Base-by-base conservation (phyloP, 2,329 filamentous ascomycete genomes). In the Alternaria viburni region DNA sequence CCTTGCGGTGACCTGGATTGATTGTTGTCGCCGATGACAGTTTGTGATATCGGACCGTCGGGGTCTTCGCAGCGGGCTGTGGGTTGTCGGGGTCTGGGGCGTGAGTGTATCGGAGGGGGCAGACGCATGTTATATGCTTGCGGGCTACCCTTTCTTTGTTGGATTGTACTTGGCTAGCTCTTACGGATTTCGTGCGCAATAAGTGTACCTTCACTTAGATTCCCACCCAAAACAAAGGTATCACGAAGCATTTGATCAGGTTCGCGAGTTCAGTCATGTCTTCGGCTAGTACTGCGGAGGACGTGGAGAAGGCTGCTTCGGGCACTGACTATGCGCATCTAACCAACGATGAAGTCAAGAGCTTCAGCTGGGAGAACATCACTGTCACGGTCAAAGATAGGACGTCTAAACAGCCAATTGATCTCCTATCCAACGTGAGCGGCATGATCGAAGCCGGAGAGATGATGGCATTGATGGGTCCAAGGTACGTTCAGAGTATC, bases 401-500 rank as follows among this genome's bases (percentile, higher is more conserved):
- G 6, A 83, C 87, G 65, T 89, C 89, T 1, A 90, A 90, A 70
- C 74, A 87, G 65, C 83, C 87, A 1, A 88, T 89, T 68, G 82
- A 85, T 17, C 88, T 94, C 61, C 83, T 94, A 5, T 84, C 86
- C 30, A 82, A 87, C 68, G 86, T 90, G 51, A 85, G 86, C 71
- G 91, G 91, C 11, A 80, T 88, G 54, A 87, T 91, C 47, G 81
- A 88, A 76, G 89, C 90, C 30, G 92, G 91, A 28, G 89, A 93
- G 72, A 82, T 94, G 45, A 86, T 93, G 64, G 93, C 93, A 43
- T 80, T 96, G 49, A 95, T 96, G 91, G 93, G 93, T n/a, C 49
- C 49, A 8, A 51, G 49, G 49, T 36, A 51, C 26, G 28, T 51
- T 1, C 28, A 36, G 1, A 15, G 0, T 6, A 51, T 15, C 7